phyloP scores from a whole-genome alignment of 345 rosid genomes.

The Raphanus sativus region DNA sequence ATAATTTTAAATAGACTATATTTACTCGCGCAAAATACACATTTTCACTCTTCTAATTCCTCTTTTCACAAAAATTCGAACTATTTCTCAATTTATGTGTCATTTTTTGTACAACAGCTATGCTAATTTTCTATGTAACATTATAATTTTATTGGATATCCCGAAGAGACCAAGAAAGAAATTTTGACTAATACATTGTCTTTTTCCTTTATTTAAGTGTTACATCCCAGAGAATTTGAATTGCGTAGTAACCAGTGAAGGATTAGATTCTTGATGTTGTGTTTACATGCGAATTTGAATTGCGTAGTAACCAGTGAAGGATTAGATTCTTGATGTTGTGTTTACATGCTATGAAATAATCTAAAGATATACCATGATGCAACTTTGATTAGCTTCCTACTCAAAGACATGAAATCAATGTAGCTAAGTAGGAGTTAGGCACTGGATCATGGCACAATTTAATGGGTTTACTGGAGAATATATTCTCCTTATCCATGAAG shows the following conservation, averaged over 20 bases:
- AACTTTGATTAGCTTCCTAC: no score
- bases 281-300: neutral
- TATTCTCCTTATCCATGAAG: no score
- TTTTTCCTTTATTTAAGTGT: neutral
- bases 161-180: no score
- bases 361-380: neutral
- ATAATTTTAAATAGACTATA: neutral
- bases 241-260: neutral
- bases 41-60: neutral
- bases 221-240: neutral
- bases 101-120: no score
- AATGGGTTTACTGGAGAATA: no score
- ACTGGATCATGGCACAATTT: no score
- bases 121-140: no score
- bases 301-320: neutral
- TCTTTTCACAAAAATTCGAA: neutral
- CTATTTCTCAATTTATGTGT: no score
- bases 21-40: slow-evolving; percentile 1
- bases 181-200: neutral
- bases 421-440: no score
- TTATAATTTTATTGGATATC: no score
- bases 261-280: neutral
- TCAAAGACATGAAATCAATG: no score
- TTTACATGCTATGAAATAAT: neutral
- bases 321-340: slow-evolving; percentile 1